Evolutionary conservation across 1,139 yeast species (phyloP).

Genomic region (Taphrina deformans): DNA sequence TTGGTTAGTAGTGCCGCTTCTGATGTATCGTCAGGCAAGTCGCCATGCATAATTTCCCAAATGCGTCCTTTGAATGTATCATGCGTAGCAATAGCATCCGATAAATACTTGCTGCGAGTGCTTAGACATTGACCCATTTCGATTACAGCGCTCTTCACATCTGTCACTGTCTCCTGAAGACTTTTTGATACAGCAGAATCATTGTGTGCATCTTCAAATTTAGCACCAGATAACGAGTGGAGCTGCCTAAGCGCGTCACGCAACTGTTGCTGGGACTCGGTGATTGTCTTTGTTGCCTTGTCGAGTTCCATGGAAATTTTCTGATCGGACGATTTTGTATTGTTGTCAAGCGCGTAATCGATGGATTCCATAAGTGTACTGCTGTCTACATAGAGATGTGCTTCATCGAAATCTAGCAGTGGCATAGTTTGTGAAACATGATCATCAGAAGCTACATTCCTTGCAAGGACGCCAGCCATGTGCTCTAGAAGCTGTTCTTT

Average conservation of each 20-base stretch:
- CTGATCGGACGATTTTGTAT: background rate
- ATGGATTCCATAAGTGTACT: background rate
- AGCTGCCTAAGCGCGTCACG: background rate
- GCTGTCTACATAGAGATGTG: slow-evolving; percentile 26
- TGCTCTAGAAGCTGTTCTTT: slow-evolving; percentile 33
- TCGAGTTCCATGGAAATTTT: background rate
- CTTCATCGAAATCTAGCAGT: slow-evolving; percentile 21
- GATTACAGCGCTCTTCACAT: background rate
- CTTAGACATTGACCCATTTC: background rate
- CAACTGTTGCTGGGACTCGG: background rate
- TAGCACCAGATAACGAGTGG: background rate
- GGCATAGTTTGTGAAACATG: slow-evolving; percentile 6
- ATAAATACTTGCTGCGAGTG: background rate
- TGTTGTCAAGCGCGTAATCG: background rate
- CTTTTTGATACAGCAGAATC: no score
- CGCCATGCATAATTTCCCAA: slow-evolving; percentile 2
- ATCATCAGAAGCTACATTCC: slow-evolving; percentile 4
- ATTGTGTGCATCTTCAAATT: background rate
- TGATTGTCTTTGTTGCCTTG: background rate
- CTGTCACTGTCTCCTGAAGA: background rate
- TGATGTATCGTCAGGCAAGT: background rate
- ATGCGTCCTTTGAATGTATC: background rate
- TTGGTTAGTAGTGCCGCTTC: background rate
- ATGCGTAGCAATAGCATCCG: background rate
- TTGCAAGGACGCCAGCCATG: slow-evolving; percentile 32